Evolutionary conservation across 2,329 filamentous ascomycete species (phyloP), one percentile per base, ranked within the genome.

Genomic region (Dendryphion nanum): DNA sequence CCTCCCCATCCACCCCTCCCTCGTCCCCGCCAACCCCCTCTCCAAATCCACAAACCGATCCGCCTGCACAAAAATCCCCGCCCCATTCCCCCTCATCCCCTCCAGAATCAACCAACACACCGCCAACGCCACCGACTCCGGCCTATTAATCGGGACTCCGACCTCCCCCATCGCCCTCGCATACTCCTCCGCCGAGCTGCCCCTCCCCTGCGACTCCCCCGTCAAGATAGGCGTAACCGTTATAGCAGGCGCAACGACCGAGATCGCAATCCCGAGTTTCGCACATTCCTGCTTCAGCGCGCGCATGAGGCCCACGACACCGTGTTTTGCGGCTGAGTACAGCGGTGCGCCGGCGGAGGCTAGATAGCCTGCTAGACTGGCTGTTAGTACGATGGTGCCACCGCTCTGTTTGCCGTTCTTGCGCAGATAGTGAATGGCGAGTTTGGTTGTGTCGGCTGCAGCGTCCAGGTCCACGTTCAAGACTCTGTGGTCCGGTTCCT

Each of bases 321-420:
- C 73, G 48, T 75, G 72, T 42, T 76, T 76, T 7, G 73, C 73
- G 15, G 72, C 72, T 18, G 65, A 69, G 44, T 76, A 76, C 13
- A 73, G 45, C 13, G 71, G 71, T 17, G 70, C 68, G 1, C 72
- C 72, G 8, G 71, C 70, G 38, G 64, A 69, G 0, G 69, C 73
- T 5, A 75, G 52, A 54, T 75, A 75, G 0, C 72, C 73, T 2
- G 73, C 73, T 38, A 76, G 45, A 51, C 68, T 72, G 2, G 72
- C 72, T 2, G 72, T 75, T 53, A 73, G 56, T 2, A 70, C 68
- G 35, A 76, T 72, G 30, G 61, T 64, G 1, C 72, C 73, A 1
- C 69, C 69, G 16, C 61, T 47, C 6, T 52, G 52, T n/a, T n/a
- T n/a, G n/a, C n/a, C n/a, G 23, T 67, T 67, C 49, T 68, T 68